phyloP scores from a whole-genome alignment of 169 alveolate species.

The Theileria orientalis region DNA sequence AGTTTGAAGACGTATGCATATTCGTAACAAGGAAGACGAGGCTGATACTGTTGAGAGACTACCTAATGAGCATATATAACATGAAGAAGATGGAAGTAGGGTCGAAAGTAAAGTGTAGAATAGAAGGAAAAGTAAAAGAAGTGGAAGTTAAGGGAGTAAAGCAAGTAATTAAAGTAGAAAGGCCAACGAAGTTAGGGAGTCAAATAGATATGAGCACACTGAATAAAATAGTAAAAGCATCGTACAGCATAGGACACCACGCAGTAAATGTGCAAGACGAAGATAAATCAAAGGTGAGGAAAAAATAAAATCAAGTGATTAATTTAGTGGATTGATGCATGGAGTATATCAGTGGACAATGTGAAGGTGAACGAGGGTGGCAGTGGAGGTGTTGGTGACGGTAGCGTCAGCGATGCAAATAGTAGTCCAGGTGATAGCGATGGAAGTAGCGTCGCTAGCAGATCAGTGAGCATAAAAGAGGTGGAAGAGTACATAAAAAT shows the following conservation, averaged over 20 bases:
- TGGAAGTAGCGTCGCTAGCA: too few species aligned
- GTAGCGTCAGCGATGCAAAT: too few species aligned
- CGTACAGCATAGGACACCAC: neutral
- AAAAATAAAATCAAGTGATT: neutral
- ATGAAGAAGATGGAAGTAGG: neutral
- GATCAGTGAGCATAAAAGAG: too few species aligned
- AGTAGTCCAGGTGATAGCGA: too few species aligned
- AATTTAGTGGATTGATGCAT: neutral
- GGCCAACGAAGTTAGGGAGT: neutral
- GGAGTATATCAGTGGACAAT: too few species aligned
- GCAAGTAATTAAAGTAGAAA: neutral
- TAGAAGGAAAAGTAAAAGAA: neutral
- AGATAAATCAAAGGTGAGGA: neutral
- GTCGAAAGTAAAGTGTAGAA: neutral
- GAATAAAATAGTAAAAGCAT: neutral
- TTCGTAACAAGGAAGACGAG: neutral
- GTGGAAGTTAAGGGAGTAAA: neutral
- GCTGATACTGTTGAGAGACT: neutral
- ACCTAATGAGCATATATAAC: neutral
- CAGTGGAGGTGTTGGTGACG: too few species aligned
- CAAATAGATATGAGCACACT: neutral
- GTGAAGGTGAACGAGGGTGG: too few species aligned
- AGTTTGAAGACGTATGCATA: neutral
- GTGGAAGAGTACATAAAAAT: too few species aligned
- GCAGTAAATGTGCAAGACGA: neutral